Evolutionary conservation across 202 grass and related monocot species (phyloP).

Genomic region (Tripidium arundinaceum): DNA sequence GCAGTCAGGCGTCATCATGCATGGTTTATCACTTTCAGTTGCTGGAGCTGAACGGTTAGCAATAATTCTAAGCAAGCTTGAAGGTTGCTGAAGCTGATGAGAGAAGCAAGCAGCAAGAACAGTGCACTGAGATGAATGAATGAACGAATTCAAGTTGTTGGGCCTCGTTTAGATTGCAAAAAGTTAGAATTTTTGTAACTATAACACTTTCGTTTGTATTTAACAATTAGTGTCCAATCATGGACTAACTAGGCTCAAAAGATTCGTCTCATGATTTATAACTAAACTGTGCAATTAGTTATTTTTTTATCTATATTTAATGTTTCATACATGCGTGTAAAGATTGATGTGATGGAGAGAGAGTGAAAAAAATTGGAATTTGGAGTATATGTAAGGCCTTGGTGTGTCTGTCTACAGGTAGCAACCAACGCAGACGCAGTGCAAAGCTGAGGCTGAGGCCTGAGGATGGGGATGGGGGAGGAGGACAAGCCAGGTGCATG

Average conservation of each 20-base stretch:
- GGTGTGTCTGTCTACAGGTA: conserved; percentile 43
- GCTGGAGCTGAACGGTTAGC: background rate
- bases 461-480: background rate
- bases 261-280: no score
- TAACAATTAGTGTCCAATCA: no score
- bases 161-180: no score
- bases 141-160: conserved; percentile 20
- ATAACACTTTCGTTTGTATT: no score
- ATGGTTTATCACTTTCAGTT: conserved; percentile 25
- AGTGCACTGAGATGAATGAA: conserved; percentile 23
- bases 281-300: no score
- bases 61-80: background rate
- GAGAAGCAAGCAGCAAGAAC: background rate
- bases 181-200: no score
- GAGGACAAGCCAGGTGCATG: conserved; percentile 48
- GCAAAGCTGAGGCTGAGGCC: background rate
- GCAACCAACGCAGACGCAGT: background rate
- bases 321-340: no score
- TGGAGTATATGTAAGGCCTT: no score
- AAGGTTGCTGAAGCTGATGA: background rate
- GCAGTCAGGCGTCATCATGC: background rate
- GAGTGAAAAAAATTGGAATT: no score
- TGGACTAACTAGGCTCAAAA: no score
- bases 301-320: no score
- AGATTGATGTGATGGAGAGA: no score